Conservation (phyloP, 2,329 filamentous ascomycete species). For the Orbilia javanica region DNA sequence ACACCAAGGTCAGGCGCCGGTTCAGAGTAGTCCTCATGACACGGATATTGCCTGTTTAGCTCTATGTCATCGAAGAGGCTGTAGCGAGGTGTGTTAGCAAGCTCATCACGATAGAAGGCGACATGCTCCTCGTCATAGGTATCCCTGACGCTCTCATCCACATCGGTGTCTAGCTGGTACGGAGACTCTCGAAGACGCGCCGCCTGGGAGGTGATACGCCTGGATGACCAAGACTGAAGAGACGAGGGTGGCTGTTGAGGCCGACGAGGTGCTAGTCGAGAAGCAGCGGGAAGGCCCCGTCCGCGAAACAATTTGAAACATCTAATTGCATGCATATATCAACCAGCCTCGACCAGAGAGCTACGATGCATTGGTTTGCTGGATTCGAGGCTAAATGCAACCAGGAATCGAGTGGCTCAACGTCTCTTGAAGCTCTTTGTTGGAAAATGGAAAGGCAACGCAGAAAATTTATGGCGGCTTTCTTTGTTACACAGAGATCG, state of each 20-base stretch:
- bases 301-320: conserved; percentile 6
- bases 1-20: neutral
- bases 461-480: neutral
- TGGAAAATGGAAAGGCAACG: neutral
- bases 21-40: conserved; percentile 20
- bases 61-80: neutral
- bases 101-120: conserved; percentile 12
- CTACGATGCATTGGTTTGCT: no score
- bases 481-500: neutral
- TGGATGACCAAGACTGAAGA: neutral
- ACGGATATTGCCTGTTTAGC: conserved; percentile 16
- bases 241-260: neutral
- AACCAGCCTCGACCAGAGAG: no score
- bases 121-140: conserved; percentile 11
- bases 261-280: neutral
- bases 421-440: neutral
- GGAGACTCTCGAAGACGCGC: neutral
- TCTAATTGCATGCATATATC: neutral
- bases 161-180: neutral
- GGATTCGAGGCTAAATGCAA: no score
- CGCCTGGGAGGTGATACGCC: no score
- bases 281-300: conserved; percentile 18
- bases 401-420: no score
- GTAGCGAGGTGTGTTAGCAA: conserved; percentile 16
- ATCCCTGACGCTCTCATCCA: neutral